These are phyloP conservation scores for Ascochyta koolunga DNA, from an alignment of 2,329 filamentous ascomycete genomes.

Conservation along the genomic window DNA sequence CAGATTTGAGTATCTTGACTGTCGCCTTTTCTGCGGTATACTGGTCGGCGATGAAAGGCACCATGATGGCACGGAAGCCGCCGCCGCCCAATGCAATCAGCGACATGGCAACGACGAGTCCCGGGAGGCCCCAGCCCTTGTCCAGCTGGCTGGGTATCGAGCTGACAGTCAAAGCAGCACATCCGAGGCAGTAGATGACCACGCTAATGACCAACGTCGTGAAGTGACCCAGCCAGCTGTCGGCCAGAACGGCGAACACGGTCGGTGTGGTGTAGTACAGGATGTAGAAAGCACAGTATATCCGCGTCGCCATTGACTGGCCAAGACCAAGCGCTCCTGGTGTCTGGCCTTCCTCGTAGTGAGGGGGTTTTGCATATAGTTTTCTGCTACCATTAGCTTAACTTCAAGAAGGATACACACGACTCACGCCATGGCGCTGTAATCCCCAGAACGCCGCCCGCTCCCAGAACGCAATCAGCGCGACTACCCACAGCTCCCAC, in stretches of 20 bases:
- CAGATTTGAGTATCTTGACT: conserved; percentile 30
- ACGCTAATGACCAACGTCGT: conserved; percentile 44
- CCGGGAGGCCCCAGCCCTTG: conserved; percentile 34
- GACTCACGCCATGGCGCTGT: conserved; percentile 43
- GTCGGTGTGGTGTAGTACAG: conserved; percentile 52
- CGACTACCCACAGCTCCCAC: conserved; percentile 32
- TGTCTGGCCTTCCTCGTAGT: conserved; percentile 37
- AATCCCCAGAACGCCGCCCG: conserved; percentile 38
- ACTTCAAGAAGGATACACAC: background rate
- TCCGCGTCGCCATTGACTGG: conserved; percentile 54
- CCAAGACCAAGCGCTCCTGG: conserved; percentile 43
- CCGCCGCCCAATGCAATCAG: conserved; percentile 50
- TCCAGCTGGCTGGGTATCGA: conserved; percentile 25
- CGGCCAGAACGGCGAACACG: conserved; percentile 46
- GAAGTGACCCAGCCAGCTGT: conserved; percentile 49
- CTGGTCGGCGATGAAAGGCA: conserved; percentile 48
- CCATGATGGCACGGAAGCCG: conserved; percentile 44
- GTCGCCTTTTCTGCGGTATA: conserved; percentile 31
- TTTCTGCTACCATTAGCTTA: conserved; percentile 41
- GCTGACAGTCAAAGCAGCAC: conserved; percentile 28
- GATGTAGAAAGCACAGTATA: conserved; percentile 64
- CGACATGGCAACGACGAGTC: conserved; percentile 38
- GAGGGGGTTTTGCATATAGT: conserved; percentile 50
- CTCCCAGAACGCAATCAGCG: conserved; percentile 35
- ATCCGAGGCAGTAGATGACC: conserved; percentile 36